Conservation (phyloP, 2,329 filamentous ascomycete genomes). For the Cercospora sp. region DNA sequence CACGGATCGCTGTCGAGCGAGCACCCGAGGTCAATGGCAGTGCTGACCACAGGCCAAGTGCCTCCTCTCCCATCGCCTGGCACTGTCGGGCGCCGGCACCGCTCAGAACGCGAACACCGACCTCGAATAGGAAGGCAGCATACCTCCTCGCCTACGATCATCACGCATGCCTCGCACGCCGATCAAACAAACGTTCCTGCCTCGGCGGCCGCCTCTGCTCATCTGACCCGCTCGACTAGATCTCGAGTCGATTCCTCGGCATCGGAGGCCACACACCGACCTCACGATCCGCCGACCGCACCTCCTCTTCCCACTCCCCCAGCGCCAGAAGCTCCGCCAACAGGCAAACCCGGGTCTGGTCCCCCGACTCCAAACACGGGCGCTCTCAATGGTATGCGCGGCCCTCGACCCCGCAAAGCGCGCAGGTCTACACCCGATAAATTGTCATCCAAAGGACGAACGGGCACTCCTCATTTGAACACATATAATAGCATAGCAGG, state of each 20-base stretch:
- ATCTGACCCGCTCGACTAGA: constrained; percentile 36
- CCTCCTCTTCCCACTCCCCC: constrained; percentile 60
- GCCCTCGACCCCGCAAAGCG: constrained; percentile 28
- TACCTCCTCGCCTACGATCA: constrained; percentile 76
- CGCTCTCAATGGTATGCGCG: constrained; percentile 21
- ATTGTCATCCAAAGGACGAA: constrained; percentile 17
- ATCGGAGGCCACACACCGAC: constrained; percentile 45
- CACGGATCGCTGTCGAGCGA: constrained; percentile 41
- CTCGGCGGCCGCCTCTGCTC: constrained; percentile 42
- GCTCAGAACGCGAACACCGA: constrained; percentile 40
- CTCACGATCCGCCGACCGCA: constrained; percentile 43
- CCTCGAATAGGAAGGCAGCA: constrained; percentile 68
- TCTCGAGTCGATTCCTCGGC: constrained; percentile 45
- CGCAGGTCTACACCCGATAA: constrained; percentile 34
- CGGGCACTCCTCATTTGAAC: constrained; percentile 19
- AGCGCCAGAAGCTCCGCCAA: constrained; percentile 39
- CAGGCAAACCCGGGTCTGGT: constrained; percentile 29
- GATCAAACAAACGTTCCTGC: constrained; percentile 29
- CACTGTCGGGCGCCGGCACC: constrained; percentile 50
- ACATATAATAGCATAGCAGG: constrained; percentile 24
- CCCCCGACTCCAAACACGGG: constrained; percentile 45
- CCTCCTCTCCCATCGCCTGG: constrained; percentile 82
- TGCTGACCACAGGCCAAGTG: constrained; percentile 76
- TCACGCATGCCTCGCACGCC: constrained; percentile 46
- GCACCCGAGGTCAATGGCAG: constrained; percentile 69